phyloP scores from a whole-genome alignment of 2,329 filamentous ascomycete species.

The Fusarium heterosporum region DNA sequence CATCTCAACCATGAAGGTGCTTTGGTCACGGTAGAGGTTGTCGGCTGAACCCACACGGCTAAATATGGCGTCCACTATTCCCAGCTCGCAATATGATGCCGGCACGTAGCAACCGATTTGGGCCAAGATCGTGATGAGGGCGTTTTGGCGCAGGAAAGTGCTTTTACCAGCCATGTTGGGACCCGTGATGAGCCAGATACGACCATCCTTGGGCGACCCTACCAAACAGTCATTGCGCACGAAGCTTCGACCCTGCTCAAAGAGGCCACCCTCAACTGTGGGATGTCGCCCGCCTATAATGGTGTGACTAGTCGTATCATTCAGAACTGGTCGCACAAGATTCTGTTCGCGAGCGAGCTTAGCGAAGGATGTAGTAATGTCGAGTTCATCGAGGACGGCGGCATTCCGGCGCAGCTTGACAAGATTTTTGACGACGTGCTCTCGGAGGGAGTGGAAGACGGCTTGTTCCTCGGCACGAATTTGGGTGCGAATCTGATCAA shows the following conservation, averaged over 20 bases:
- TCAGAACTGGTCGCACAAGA: conserved; percentile 79
- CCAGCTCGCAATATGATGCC: conserved; percentile 84
- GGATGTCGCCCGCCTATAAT: conserved; percentile 91
- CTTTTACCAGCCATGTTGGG: conserved; percentile 99
- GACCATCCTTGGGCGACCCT: conserved; percentile 72
- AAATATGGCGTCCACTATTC: conserved; percentile 95
- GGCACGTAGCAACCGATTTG: conserved; percentile 95
- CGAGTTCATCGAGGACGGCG: conserved; percentile 90
- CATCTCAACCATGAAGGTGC: conserved; percentile 99
- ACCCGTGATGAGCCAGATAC: conserved; percentile 76
- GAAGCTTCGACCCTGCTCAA: conserved; percentile 83
- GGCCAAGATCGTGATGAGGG: conserved; percentile 91
- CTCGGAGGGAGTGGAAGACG: conserved; percentile 80
- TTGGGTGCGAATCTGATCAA: conserved; percentile 81
- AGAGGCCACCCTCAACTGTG: conserved; percentile 87
- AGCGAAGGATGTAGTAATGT: conserved; percentile 89
- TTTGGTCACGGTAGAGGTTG: conserved; percentile 93
- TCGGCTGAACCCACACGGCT: conserved; percentile 94
- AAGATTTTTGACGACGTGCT: conserved; percentile 81
- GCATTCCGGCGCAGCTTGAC: conserved; percentile 90
- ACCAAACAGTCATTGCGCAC: conserved; percentile 88
- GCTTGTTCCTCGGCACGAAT: conserved; percentile 87
- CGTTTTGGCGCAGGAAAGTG: conserved; percentile 95
- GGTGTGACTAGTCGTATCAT: conserved; percentile 72
- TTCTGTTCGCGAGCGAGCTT: conserved; percentile 78